Base-by-base conservation (phyloP, 2,329 filamentous ascomycete species). In the Cladosporium phlei region DNA sequence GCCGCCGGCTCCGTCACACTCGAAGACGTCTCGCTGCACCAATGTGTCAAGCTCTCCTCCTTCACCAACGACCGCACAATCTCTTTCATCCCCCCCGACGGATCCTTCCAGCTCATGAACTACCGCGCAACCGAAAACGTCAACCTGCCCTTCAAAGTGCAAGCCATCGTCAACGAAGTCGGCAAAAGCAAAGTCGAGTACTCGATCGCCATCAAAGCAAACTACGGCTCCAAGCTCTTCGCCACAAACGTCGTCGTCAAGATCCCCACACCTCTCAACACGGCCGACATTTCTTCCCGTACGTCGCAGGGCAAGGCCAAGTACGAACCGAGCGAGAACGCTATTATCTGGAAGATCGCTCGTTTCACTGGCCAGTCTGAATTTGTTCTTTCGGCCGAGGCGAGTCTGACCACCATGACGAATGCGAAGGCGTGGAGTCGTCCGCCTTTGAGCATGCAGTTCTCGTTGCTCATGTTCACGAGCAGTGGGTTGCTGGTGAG, bases 61-160 rank as follows among this genome's bases (percentile, higher is more conserved):
- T 98, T 98, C 63, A 93, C 97, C 68, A 86, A 86, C 22, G 93
- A 98, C 69, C 80, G 93, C 55, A 97, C 95, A 66, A 97, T 98
- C 67, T 93, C 86, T 50, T 96, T 98, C 66, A 84, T 98, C 28
- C 93, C 93, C 2, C 93, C 93, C 3, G 93, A 98, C 65, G 93
- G 93, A 56, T 91, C 96, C 64, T 98, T 98, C 67, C 93, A 98
- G 72, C 78, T 98, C 52, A 98, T 98, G 93, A 85, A 90, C 38
- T 98, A 98, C 69, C 88, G 94, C 43, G 90, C 93, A 9, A 97
- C 91, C 19, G 93, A 98, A 67, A 98, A 98, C 63, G 91, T 98
- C 64, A 98, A 98, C 64, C 75, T 98, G 12, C 94, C 93, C 0
- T 98, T 98, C 79, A 97, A 96, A 67, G 89, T 98, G 8, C 93